A percentile compares a stretch with the other conserved stretches of the same genome.
Conservation (phyloP, 441 rosid species). For the Mallotus japonicus region DNA sequence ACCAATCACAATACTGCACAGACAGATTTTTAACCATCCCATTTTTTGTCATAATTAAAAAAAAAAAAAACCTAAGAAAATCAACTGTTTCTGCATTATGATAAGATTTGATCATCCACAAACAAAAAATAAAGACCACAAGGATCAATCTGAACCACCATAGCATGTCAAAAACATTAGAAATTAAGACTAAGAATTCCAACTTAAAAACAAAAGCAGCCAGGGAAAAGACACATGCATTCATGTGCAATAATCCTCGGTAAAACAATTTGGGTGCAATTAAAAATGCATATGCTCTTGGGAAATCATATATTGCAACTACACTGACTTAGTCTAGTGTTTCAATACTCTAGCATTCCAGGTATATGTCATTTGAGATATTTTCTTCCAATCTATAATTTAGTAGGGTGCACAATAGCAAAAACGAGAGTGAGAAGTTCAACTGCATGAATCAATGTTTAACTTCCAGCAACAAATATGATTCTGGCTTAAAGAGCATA, state of each 20-base stretch:
- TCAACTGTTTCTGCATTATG: slow-evolving; percentile 1
- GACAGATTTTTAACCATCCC: slow-evolving; percentile 13
- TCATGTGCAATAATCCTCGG: background rate
- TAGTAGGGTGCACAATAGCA: no score
- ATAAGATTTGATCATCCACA: background rate
- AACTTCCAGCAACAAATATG: background rate
- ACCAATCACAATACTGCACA: slow-evolving; percentile 84
- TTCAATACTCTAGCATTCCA: background rate
- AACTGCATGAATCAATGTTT: background rate
- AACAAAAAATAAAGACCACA: background rate
- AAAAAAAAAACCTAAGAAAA: background rate
- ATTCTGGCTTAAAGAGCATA: background rate
- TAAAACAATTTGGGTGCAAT: background rate
- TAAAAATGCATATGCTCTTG: background rate
- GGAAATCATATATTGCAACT: background rate
- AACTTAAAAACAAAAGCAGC: background rate
- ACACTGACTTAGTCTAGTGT: background rate
- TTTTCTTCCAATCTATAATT: no score
- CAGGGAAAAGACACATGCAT: background rate
- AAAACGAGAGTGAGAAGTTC: background rate
- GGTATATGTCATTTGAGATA: no score
- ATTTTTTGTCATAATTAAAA: slow-evolving; percentile 13
- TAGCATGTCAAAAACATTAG: background rate
- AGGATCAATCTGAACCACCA: background rate
- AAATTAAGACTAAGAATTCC: background rate